A percentile compares a stretch with the other conserved stretches of the same genome.
Conservation (phyloP, 768 basidiomycete species). For the Rhodotorula diobovata region DNA sequence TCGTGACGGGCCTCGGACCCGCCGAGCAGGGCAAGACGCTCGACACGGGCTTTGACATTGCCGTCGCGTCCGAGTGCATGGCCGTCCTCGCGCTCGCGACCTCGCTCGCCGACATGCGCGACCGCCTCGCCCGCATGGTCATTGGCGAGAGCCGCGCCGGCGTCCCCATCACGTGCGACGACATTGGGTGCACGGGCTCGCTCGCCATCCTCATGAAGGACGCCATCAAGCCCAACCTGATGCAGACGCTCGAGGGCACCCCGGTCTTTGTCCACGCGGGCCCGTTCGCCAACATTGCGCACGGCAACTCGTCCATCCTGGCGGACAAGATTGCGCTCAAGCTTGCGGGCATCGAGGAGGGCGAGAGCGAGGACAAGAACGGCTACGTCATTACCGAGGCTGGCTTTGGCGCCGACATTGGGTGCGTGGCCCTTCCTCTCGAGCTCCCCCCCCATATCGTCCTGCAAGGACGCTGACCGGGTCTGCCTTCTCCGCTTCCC, state of each 20-base stretch:
- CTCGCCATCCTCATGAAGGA: conserved; percentile 97
- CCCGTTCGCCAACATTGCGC: conserved; percentile 98
- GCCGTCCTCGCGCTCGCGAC: conserved; percentile 90
- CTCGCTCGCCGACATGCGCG: conserved; percentile 81
- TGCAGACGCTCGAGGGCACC: conserved; percentile 94
- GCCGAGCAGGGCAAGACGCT: conserved; percentile 88
- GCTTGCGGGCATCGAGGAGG: conserved; percentile 89
- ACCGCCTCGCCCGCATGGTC: conserved; percentile 89
- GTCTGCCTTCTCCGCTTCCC: too few relatives aligned
- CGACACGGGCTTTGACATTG: conserved; percentile 89
- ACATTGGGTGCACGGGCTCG: conserved; percentile 89
- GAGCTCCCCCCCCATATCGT: neutral
- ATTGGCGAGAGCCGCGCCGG: conserved; percentile 88
- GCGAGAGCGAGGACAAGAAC: conserved; percentile 70
- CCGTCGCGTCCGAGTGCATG: conserved; percentile 97
- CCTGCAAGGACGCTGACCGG: neutral
- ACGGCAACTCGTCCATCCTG: conserved; percentile 93
- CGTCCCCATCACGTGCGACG: conserved; percentile 89
- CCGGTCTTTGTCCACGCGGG: conserved; percentile 99
- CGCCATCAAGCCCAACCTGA: conserved; percentile 96
- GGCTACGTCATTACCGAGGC: conserved; percentile 98
- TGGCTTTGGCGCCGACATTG: conserved; percentile 98
- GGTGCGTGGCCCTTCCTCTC: conserved; percentile 43
- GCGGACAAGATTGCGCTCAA: conserved; percentile 97
- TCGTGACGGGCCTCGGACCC: conserved; percentile 81